These are phyloP conservation scores for Backusella tarrabulga DNA, from an alignment of 192 early-diverging fungal species.

Conservation along the genomic window DNA sequence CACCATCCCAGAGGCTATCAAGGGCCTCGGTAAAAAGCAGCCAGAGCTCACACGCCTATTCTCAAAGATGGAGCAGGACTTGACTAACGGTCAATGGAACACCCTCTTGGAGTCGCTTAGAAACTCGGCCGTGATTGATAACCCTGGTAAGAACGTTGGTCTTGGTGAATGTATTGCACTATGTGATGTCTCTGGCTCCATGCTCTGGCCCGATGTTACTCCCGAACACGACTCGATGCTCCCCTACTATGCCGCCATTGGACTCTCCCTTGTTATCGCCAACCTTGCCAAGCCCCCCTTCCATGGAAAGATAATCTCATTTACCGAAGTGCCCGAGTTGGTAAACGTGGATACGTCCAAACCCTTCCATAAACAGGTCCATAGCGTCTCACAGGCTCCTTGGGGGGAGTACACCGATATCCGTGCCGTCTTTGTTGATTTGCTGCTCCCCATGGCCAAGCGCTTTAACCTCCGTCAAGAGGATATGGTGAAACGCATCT, in stretches of 20 bases:
- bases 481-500: constrained; percentile 52
- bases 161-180: constrained; percentile 43
- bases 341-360: constrained; percentile 16
- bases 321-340: constrained; percentile 35
- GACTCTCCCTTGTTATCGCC: constrained; percentile 40
- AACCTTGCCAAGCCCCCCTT: constrained; percentile 41
- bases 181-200: constrained; percentile 51
- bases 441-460: constrained; percentile 39
- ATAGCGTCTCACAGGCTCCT: neutral
- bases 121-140: neutral
- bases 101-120: constrained; percentile 5
- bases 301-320: constrained; percentile 44
- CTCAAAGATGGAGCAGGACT: neutral
- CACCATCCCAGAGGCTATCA: neutral
- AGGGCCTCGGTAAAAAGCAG: neutral
- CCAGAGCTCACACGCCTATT: neutral
- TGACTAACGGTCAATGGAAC: constrained; percentile 21
- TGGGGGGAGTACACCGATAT: constrained; percentile 45
- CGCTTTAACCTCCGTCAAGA: constrained; percentile 30
- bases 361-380: constrained; percentile 35
- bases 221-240: neutral
- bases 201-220: neutral
- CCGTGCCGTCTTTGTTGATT: constrained; percentile 33
- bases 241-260: constrained; percentile 44
- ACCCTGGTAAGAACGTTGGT: neutral